Base-by-base conservation (phyloP, 441 rosid species). In the Populus tomentosa region DNA sequence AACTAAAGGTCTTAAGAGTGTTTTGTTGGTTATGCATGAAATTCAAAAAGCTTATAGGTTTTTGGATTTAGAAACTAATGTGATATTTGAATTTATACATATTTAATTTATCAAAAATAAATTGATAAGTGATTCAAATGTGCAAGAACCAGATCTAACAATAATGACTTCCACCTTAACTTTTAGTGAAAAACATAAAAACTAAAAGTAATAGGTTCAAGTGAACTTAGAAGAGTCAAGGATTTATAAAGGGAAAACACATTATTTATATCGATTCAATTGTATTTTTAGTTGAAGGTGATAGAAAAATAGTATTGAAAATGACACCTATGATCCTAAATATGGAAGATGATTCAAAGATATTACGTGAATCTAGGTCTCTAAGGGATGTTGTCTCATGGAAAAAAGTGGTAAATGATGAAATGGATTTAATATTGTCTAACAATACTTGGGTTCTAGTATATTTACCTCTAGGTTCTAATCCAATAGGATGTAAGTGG, bases 371-470 rank as follows among this genome's bases (percentile, higher is more conserved):
- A 42, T n/a, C n/a, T n/a, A n/a, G n/a, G n/a, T n/a, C n/a, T 70
- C 56, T 0, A 2, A 40, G 7, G 53, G 77, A 80, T 70, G 26
- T 8, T 10, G 20, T 24, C 1, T 76, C 67, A 4, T 72, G 20
- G 61, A 76, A 76, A 10, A 70, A 76, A 26, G 3, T 3, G 2
- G 3, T 59, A 2, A 63, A 73, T 61, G 62, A 77, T 69, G 30
- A 76, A 10, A 75, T 76, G 26, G 66, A 70, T 26, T 70, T 61
- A 5, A 59, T 80, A 8, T 28, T 75, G 23, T 23, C 68, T 0
- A 67, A 76, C 18, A 16, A 23, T 5, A 70, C 64, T 5, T 65
- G 32, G 46, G n/a, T 11, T 0, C 7, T 75, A 23, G 23, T 59
- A 10, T 38, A 72, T 38, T 42, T 76, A 18, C 67, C 66, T 10